Evolutionary conservation across 331 rosid genomes (phyloP).

Genomic region (Rhamnella rubrinervis): DNA sequence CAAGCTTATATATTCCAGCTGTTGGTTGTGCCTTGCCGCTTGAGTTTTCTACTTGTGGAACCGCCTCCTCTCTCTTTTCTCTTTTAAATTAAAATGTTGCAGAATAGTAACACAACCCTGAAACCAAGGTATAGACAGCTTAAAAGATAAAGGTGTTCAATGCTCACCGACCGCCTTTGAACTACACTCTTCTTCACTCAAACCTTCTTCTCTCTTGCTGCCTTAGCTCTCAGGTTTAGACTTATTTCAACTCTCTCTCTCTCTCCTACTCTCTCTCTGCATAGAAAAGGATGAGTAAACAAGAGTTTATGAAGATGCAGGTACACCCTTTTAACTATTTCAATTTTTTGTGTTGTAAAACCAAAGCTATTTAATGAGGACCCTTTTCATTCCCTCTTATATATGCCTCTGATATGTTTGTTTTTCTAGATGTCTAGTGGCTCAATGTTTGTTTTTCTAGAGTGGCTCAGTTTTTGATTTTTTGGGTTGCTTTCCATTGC

Average conservation of each 20-base stretch:
- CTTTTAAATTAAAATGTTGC: conserved; percentile 3
- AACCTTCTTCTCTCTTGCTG: neutral
- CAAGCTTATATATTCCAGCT: conserved; percentile 20
- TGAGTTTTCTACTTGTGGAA: conserved; percentile 22
- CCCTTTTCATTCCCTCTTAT: neutral
- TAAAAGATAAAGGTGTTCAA: conserved; percentile 27
- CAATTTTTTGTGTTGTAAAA: neutral
- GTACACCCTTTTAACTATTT: conserved; percentile 33
- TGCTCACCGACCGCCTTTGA: conserved; percentile 38
- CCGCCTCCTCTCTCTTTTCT: conserved; percentile 17
- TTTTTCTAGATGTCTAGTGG: conserved; percentile 4
- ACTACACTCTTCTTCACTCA: conserved; percentile 23
- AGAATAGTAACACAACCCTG: conserved; percentile 35
- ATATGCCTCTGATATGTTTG: conserved; percentile 5
- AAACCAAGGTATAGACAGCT: conserved; percentile 3
- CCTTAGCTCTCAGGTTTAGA: neutral
- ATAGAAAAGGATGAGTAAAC: conserved; percentile 64
- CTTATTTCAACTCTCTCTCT: conserved; percentile 4
- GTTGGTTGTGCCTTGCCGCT: conserved; percentile 32
- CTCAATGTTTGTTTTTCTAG: too few relatives aligned
- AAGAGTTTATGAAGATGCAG: conserved; percentile 72
- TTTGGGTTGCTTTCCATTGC: conserved; percentile 21
- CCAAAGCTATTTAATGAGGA: neutral
- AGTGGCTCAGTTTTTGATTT: neutral
- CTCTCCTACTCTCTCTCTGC: conserved; percentile 1